Percentiles rank a stretch among this genome's conserved stretches.
Evolutionary conservation across 2,329 filamentous ascomycete genomes (phyloP).

Genomic region (Aspergillus sp.): DNA sequence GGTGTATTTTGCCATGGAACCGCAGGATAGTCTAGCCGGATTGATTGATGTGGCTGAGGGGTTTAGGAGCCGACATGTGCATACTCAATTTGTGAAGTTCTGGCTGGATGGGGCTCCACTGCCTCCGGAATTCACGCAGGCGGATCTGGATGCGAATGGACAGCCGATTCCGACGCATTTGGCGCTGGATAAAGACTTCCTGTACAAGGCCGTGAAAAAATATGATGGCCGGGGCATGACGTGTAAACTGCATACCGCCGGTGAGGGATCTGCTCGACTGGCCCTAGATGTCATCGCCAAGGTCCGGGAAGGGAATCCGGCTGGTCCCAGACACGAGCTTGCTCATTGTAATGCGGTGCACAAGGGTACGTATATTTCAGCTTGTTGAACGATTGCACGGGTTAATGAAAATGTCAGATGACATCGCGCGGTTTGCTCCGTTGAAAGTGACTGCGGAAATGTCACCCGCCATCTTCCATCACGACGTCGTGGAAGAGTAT

Average conservation of each 20-base stretch:
- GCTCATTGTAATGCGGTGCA: conserved; percentile 33
- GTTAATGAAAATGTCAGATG: conserved; percentile 17
- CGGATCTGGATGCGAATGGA: conserved; percentile 28
- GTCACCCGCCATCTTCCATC: conserved; percentile 16
- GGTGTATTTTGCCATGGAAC: conserved; percentile 27
- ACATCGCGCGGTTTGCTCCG: conserved; percentile 30
- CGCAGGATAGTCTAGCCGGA: conserved; percentile 18
- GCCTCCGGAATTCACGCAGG: conserved; percentile 33
- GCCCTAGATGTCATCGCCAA: conserved; percentile 35
- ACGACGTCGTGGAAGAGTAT: conserved; percentile 20
- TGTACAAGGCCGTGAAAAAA: conserved; percentile 29
- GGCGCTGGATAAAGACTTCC: conserved; percentile 18
- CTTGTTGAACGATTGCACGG: too few relatives aligned
- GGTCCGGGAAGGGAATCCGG: conserved; percentile 27
- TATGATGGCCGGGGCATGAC: conserved; percentile 36
- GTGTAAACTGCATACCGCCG: conserved; percentile 38
- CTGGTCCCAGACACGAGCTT: conserved; percentile 37
- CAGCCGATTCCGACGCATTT: conserved; percentile 23
- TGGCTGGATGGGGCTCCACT: conserved; percentile 38
- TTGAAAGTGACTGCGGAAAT: conserved; percentile 39
- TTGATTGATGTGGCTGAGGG: conserved; percentile 28
- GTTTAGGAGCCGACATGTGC: conserved; percentile 30
- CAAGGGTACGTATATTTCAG: conserved; percentile 15
- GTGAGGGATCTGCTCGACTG: conserved; percentile 31
- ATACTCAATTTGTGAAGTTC: conserved; percentile 39